phyloP scores from a whole-genome alignment of 805 yeast species.

The Phaffomyces opuntiae region DNA sequence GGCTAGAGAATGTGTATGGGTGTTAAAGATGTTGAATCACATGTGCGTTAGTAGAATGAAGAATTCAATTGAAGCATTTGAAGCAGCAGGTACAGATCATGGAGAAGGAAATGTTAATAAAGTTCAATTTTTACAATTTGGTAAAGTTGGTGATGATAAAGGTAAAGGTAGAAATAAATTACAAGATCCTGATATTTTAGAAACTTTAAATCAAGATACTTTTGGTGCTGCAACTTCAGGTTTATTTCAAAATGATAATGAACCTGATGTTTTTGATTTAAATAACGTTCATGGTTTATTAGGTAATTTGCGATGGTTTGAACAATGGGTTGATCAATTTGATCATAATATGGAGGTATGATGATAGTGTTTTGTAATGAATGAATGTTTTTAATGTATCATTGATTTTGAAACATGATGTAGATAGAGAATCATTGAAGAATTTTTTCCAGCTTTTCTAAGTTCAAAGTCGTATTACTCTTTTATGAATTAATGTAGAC shows the following conservation, averaged over 20 bases:
- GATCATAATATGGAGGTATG: constrained; percentile 23
- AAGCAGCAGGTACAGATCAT: constrained; percentile 42
- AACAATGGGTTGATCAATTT: constrained; percentile 33
- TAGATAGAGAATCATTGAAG: too few relatives aligned
- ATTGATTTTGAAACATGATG: too few relatives aligned
- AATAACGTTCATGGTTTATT: constrained; percentile 26
- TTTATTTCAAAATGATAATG: constrained; percentile 3
- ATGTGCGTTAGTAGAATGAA: constrained; percentile 39
- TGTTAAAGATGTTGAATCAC: constrained; percentile 46
- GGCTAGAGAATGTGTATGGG: constrained; percentile 61
- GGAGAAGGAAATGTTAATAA: constrained; percentile 46
- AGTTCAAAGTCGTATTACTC: too few relatives aligned
- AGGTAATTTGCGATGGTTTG: constrained; percentile 48
- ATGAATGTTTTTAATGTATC: too few relatives aligned
- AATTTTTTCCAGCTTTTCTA: too few relatives aligned
- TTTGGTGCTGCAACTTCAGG: neutral
- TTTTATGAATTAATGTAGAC: too few relatives aligned
- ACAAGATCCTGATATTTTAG: neutral
- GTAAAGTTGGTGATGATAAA: constrained; percentile 24
- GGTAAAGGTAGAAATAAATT: neutral
- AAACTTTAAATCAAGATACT: too few relatives aligned
- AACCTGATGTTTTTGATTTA: constrained; percentile 6
- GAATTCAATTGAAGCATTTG: constrained; percentile 32
- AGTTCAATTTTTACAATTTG: constrained; percentile 42
- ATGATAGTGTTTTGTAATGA: too few relatives aligned